Evolutionary conservation across 805 yeast genomes (phyloP), one percentile per base, ranked within the genome.

Genomic region (Barnettozyma wickerhamii): DNA sequence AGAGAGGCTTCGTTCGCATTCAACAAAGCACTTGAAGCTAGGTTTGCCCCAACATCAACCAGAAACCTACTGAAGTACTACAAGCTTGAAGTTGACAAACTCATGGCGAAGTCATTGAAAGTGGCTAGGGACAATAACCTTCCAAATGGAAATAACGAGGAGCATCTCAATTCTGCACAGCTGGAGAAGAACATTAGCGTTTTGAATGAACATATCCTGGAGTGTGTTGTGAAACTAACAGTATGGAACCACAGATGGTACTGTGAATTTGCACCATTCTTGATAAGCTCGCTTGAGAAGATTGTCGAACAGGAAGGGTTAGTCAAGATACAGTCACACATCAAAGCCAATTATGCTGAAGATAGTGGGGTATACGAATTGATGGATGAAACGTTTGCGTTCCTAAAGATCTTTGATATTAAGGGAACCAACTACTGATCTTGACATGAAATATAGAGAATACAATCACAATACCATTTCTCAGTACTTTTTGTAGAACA

Each of bases 211-310:
- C 37, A 42, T 12, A 77, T 87, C 10, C 68, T 90, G 44, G 88
- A 83, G 42, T 66, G 82, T 18, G 64, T 80, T 42, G 86, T 90
- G 27, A 84, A 84, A 53, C 66, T 93, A 39, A 66, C 83, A n/a
- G 95, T 93, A n/a, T 95, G 98, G 97, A 84, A 88, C 58, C 97
- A 90, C 62, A 77, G 99, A 57, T 93, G 99, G 99, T 95, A 91
- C 65, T 76, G 81, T 48, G 96, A 91, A 50, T 91, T 89, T 57
- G 81, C 95, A 7, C 85, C 95, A 17, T 68, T 68, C 35, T 66
- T 88, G 35, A 57, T 80, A n/a, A 58, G 65, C n/a, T 65, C 79
- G 0, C 63, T 89, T 44, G 65, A 75, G 17, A 74, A 71, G 40
- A 67, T 88, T 41, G 79, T 87, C 19, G 77, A 77, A 30, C 82